Base-by-base conservation (phyloP, 2,329 filamentous ascomycete genomes). In the Penicillium vulpinum region DNA sequence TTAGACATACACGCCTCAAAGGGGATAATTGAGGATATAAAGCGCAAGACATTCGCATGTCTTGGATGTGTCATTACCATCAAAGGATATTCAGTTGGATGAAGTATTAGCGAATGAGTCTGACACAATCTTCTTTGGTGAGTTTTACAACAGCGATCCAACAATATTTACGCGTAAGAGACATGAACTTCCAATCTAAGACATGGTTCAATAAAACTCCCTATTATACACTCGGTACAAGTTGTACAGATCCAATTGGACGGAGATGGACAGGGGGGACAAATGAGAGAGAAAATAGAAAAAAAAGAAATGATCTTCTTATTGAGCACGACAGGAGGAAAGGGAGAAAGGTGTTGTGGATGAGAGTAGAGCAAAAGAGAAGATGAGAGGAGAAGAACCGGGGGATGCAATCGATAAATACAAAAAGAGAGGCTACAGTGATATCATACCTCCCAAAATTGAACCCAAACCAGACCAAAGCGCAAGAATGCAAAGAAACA, bases 191-290 rank as follows among this genome's bases (percentile, higher is more conserved):
- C 31, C 13, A 22, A 43, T 51, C 43, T 40, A 52, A 43, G 49
- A 49, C 41, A 56, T 22, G 22, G 44, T 48, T 51, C 28, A 24
- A 56, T 21, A 52, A 33, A 45, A 54, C 52, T 57, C 63, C 59
- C 59, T 69, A 69, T 61, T 68, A 67, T 69, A 68, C 66, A 70
- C 49, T 56, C 47, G 13, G 49, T 64, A 66, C 62, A 67, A 18
- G 10, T 44, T 51, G 40, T 48, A 59, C 44, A 41, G 31, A 52
- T 36, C 52, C 43, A 45, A 24, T 26, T 40, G n/a, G 24, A 46
- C 10, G 33, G 35, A 56, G 35, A 49, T 57, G 46, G 56, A 59
- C n/a, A 41, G 38, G 22, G 29, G 39, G 31, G 18, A 16, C 36
- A 29, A 51, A 39, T 15, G 33, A 47, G 36, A 26, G 22, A 57